Conservation (phyloP, 176 grass and related monocot genomes). For the Juncus effusus region DNA sequence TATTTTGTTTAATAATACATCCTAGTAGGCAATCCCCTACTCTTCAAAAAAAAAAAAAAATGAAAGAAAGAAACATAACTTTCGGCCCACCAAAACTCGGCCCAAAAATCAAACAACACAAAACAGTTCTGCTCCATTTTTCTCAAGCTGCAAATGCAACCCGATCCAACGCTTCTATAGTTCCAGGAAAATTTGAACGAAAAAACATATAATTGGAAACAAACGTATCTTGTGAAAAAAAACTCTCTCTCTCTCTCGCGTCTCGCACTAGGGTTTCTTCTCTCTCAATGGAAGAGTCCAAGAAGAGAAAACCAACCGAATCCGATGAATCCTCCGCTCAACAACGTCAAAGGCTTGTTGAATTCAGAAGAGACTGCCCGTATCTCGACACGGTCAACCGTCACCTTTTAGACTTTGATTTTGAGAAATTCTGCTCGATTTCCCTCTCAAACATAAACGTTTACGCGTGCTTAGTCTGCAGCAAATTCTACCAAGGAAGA, state of each 20-base stretch:
- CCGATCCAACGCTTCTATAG: too few relatives aligned
- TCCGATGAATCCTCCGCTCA: background rate
- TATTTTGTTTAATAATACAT: too few relatives aligned
- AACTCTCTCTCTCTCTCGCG: background rate
- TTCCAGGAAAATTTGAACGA: too few relatives aligned
- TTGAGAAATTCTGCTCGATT: constrained; percentile 96
- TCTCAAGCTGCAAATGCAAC: too few relatives aligned
- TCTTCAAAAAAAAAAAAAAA: too few relatives aligned
- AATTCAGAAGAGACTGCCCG: constrained; percentile 76
- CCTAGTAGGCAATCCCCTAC: too few relatives aligned
- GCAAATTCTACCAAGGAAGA: constrained; percentile 98
- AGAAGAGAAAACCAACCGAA: constrained; percentile 13
- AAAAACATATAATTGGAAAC: too few relatives aligned
- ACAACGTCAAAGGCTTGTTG: constrained; percentile 32
- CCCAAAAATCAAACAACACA: too few relatives aligned
- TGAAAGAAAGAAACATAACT: too few relatives aligned
- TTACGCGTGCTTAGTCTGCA: constrained; percentile 93
- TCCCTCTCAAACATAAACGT: constrained; percentile 98
- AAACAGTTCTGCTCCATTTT: too few relatives aligned
- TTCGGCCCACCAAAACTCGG: too few relatives aligned
- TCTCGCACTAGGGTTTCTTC: constrained; percentile 22
- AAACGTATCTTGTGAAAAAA: too few relatives aligned
- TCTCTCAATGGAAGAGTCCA: constrained; percentile 25
- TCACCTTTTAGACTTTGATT: constrained; percentile 99
- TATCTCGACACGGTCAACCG: constrained; percentile 98